A percentile compares a stretch with the other conserved stretches of the same genome.
phyloP scores from a whole-genome alignment of 148 eudicot species.

The Vaccinium macrocarpon region DNA sequence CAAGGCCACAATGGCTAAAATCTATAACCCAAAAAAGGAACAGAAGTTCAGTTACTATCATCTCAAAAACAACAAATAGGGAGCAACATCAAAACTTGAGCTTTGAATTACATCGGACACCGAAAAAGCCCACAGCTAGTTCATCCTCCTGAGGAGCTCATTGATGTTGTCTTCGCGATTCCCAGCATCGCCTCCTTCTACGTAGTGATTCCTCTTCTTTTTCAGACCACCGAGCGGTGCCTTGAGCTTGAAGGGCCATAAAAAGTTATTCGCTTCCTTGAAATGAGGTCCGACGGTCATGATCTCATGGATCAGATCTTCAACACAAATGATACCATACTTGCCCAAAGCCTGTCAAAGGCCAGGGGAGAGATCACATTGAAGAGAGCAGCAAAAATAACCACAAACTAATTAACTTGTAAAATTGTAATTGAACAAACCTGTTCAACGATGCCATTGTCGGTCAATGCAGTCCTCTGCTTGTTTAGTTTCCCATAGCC shows the following conservation, averaged over 20 bases:
- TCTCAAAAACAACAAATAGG: neutral
- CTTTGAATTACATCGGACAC: neutral
- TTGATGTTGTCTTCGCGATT: conserved; percentile 41
- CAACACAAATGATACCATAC: conserved; percentile 33
- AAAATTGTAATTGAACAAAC: conserved; percentile 11
- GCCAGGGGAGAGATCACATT: neutral
- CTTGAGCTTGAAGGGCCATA: conserved; percentile 46
- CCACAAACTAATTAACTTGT: neutral
- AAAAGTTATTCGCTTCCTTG: conserved; percentile 44
- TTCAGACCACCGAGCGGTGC: conserved; percentile 49
- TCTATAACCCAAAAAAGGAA: neutral
- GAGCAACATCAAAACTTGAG: neutral
- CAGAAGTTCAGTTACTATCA: neutral
- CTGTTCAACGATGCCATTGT: conserved; percentile 34
- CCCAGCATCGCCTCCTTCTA: conserved; percentile 52
- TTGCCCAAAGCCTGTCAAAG: conserved; percentile 28
- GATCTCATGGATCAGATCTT: conserved; percentile 38
- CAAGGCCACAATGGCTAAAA: neutral
- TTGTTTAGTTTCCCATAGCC: conserved; percentile 33
- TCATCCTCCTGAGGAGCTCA: conserved; percentile 47
- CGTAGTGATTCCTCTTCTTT: conserved; percentile 46
- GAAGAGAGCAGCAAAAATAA: neutral
- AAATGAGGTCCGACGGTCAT: conserved; percentile 46
- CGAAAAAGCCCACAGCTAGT: conserved; percentile 9
- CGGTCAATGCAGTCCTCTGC: conserved; percentile 34